These are phyloP conservation scores for Pyricularia pennisetigena DNA, from an alignment of 2,329 filamentous ascomycete species.

Conservation along the genomic window DNA sequence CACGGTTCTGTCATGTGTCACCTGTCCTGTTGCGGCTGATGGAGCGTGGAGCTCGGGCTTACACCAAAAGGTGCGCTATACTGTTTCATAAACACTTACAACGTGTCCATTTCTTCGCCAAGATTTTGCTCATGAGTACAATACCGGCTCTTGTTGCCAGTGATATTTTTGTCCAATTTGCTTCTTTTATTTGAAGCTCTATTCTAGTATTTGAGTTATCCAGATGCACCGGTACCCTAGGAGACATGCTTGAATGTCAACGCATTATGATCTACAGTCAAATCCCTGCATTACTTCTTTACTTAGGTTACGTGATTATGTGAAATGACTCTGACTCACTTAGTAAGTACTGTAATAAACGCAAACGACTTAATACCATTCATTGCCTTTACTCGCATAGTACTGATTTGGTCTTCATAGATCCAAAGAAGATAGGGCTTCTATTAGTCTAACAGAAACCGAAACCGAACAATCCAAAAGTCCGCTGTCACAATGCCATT, in stretches of 20 bases:
- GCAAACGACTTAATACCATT: not conserved
- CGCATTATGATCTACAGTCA: not conserved
- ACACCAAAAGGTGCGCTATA: not conserved
- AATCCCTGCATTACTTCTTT: not conserved
- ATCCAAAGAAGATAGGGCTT: not conserved
- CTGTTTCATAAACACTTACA: not conserved
- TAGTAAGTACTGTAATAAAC: not conserved
- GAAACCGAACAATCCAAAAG: not conserved
- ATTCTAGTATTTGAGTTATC: not conserved
- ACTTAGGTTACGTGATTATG: not conserved
- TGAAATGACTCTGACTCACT: not conserved
- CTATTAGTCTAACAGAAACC: not conserved
- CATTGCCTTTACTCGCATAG: not conserved
- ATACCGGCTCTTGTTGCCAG: not conserved
- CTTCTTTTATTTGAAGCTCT: not conserved
- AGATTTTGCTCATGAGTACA: not conserved
- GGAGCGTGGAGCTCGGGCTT: not conserved
- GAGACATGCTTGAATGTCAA: not conserved
- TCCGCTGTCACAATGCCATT: not conserved
- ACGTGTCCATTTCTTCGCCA: not conserved
- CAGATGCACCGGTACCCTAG: not conserved
- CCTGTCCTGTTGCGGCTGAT: not conserved
- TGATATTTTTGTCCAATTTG: not conserved
- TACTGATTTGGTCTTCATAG: not conserved
- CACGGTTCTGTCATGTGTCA: not conserved